Evolutionary conservation across 2,329 filamentous ascomycete genomes (phyloP).

Genomic region (Whalleya microplaca): DNA sequence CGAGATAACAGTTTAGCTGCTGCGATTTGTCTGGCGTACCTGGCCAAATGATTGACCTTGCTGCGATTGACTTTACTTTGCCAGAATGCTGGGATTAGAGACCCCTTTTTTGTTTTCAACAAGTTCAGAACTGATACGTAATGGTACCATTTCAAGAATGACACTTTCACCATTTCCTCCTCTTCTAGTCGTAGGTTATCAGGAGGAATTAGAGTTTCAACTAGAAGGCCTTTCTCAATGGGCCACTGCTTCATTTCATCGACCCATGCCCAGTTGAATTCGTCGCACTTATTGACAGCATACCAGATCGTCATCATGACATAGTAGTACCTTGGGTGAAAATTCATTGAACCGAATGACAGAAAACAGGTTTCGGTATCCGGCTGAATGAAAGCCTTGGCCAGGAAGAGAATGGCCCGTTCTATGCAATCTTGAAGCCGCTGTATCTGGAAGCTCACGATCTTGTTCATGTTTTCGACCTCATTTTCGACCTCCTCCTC

Average conservation of each 20-base stretch:
- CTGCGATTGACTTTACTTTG: conserved; percentile 3
- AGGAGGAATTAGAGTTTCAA: not conserved
- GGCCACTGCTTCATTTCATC: conserved; percentile 5
- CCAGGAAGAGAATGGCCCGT: conserved; percentile 5
- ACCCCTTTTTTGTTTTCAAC: not conserved
- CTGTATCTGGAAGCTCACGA: not conserved
- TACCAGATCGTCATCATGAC: conserved; percentile 22
- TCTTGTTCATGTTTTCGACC: not conserved
- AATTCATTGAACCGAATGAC: not conserved
- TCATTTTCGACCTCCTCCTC: too few relatives aligned
- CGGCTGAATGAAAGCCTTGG: conserved; percentile 5
- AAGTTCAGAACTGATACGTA: conserved; percentile 14
- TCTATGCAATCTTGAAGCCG: conserved; percentile 9
- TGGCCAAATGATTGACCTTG: conserved; percentile 2
- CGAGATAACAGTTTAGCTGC: conserved; percentile 1
- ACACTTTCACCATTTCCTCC: conserved; percentile 10
- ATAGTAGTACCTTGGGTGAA: conserved; percentile 18
- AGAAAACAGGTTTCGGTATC: not conserved
- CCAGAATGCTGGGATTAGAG: conserved; percentile 1
- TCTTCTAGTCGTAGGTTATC: conserved; percentile 5
- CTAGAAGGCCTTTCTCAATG: not conserved
- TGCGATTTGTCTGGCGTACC: not conserved
- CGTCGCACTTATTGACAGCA: conserved; percentile 9
- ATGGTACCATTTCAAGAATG: conserved; percentile 20
- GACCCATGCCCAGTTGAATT: conserved; percentile 1